phyloP scores from a whole-genome alignment of 2,329 filamentous ascomycete genomes.

The Raffaelea arxii region DNA sequence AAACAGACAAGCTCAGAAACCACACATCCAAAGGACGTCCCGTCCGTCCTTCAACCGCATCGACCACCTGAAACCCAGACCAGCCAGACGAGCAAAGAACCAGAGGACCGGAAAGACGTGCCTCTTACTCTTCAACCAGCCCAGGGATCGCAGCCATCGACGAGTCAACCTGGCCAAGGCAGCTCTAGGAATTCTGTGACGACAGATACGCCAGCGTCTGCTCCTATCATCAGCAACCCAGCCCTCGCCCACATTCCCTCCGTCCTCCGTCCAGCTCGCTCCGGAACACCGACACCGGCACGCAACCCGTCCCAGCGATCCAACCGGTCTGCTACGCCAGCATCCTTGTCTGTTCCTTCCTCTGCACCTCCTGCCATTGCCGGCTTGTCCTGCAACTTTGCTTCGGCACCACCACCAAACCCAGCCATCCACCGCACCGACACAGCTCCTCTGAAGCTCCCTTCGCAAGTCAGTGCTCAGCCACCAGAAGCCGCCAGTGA shows the following conservation, averaged over 20 bases:
- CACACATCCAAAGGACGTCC: too few relatives aligned
- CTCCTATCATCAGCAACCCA: too few relatives aligned
- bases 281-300: neutral
- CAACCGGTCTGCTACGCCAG: neutral
- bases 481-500: neutral
- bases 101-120: too few relatives aligned
- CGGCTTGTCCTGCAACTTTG: neutral
- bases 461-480: neutral
- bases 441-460: neutral
- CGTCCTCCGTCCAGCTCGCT: conserved; percentile 13
- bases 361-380: neutral
- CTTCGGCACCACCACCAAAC: neutral
- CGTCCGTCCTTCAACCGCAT: too few relatives aligned
- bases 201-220: too few relatives aligned
- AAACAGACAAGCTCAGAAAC: too few relatives aligned
- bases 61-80: too few relatives aligned
- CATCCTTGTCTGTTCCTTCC: neutral
- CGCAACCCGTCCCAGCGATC: neutral
- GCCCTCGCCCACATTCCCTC: conserved; percentile 17
- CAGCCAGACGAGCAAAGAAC: too few relatives aligned
- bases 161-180: too few relatives aligned
- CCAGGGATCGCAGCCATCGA: too few relatives aligned
- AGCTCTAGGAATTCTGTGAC: too few relatives aligned
- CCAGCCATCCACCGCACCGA: neutral
- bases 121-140: too few relatives aligned